Conservation (phyloP, 345 rosid species). For the Gossypium longicalyx region DNA sequence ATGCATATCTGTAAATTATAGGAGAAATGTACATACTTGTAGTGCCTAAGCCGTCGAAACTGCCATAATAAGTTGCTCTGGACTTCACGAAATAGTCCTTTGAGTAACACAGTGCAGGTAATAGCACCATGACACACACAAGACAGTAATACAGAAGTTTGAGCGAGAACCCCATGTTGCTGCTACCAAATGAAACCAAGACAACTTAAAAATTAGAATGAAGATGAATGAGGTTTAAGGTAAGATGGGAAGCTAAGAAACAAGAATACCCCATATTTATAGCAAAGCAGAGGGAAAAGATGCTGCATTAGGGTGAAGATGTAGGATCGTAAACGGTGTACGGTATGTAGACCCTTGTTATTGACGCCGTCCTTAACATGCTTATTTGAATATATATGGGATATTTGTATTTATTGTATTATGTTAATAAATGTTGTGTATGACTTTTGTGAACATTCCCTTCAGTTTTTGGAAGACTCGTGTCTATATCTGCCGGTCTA, state of each 20-base stretch:
- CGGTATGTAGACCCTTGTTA: not conserved
- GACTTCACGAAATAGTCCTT: constrained; percentile 40
- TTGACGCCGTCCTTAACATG: not conserved
- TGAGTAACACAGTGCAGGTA: constrained; percentile 40
- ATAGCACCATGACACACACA: constrained; percentile 27
- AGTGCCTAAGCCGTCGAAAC: constrained; percentile 72
- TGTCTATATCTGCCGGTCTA: constrained; percentile 26
- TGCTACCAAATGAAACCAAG: not conserved
- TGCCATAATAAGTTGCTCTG: constrained; percentile 76
- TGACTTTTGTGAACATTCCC: constrained; percentile 21
- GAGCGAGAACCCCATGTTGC: constrained; percentile 22
- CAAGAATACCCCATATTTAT: constrained; percentile 27
- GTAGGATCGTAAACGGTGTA: not conserved
- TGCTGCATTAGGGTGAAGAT: constrained; percentile 18
- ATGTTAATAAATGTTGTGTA: not conserved
- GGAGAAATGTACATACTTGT: constrained; percentile 41
- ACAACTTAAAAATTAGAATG: not conserved
- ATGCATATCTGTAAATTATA: constrained; percentile 24
- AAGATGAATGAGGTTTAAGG: not conserved
- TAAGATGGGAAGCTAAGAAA: constrained; percentile 21
- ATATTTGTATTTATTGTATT: not conserved
- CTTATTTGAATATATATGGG: not conserved
- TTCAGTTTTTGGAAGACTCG: constrained; percentile 25
- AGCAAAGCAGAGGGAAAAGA: constrained; percentile 18
- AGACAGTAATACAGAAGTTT: constrained; percentile 9